These are phyloP conservation scores for Aspergillus clavatus DNA, from an alignment of 2,329 filamentous ascomycete species.

Conservation along the genomic window DNA sequence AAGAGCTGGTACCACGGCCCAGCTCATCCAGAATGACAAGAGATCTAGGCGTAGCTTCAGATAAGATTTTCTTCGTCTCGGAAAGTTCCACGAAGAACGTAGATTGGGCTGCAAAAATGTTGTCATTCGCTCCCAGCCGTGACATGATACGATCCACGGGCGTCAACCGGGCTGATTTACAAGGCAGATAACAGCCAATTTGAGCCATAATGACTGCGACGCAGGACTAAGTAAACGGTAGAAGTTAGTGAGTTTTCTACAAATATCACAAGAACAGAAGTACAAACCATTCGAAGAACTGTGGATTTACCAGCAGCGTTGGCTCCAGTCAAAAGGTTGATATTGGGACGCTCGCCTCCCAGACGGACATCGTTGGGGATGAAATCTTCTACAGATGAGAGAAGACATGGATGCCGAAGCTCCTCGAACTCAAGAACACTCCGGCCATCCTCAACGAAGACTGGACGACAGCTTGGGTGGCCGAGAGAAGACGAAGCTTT, in stretches of 20 bases:
- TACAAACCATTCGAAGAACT: constrained; percentile 79
- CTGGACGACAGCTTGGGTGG: constrained; percentile 78
- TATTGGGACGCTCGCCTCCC: constrained; percentile 74
- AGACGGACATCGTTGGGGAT: constrained; percentile 92
- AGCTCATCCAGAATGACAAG: constrained; percentile 96
- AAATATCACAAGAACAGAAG: background rate
- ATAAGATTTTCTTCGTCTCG: constrained; percentile 96
- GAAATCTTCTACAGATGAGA: constrained; percentile 83
- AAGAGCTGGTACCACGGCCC: constrained; percentile 88
- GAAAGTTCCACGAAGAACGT: constrained; percentile 98
- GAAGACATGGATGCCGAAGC: constrained; percentile 90
- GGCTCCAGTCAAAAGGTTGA: constrained; percentile 87
- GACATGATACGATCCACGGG: constrained; percentile 98
- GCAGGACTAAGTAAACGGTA: constrained; percentile 61
- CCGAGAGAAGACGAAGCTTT: constrained; percentile 81
- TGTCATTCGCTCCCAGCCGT: constrained; percentile 93
- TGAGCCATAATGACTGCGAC: constrained; percentile 97
- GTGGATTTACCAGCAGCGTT: constrained; percentile 98
- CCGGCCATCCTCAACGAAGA: constrained; percentile 79
- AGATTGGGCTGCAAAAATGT: constrained; percentile 95
- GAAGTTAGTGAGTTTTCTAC: constrained; percentile 14
- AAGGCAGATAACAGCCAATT: constrained; percentile 88
- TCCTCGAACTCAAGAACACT: constrained; percentile 89
- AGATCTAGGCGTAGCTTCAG: constrained; percentile 87
- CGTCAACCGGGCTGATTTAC: constrained; percentile 73